Percentiles rank a stretch among this genome's conserved stretches.
Evolutionary conservation across 164 flowering plant genomes (phyloP).

Genomic region (Buxus sempervirens): DNA sequence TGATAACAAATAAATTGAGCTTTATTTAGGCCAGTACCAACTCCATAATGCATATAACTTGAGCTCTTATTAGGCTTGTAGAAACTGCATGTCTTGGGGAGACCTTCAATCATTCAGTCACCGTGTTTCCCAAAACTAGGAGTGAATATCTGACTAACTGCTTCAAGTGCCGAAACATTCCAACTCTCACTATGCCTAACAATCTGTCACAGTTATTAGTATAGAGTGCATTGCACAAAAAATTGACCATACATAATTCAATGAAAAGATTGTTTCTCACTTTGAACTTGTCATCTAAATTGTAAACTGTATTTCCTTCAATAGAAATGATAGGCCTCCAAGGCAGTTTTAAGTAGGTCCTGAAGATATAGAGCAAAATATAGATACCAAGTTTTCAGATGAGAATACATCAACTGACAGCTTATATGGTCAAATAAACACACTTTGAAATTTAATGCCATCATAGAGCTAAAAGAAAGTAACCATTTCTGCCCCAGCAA

Average conservation of each 20-base stretch:
- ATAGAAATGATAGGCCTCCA: slow-evolving; percentile 86
- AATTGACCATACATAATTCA: not conserved
- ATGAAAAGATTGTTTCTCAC: slow-evolving; percentile 33
- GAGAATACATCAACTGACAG: not conserved
- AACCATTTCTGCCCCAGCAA: not conserved
- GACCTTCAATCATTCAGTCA: slow-evolving; percentile 3
- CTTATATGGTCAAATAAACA: not conserved
- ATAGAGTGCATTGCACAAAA: slow-evolving; percentile 4
- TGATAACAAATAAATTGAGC: not conserved
- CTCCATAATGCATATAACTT: not conserved
- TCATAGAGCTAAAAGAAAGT: not conserved
- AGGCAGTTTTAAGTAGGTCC: slow-evolving; percentile 86
- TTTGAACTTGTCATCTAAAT: slow-evolving; percentile 50
- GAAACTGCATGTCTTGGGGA: not conserved
- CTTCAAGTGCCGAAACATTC: slow-evolving; percentile 80
- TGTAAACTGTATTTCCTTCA: slow-evolving; percentile 78
- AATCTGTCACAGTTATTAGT: slow-evolving; percentile 39
- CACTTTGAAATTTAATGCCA: not conserved
- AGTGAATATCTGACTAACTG: slow-evolving; percentile 81
- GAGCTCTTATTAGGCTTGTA: not conserved
- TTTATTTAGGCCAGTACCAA: not conserved
- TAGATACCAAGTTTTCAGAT: slow-evolving; percentile 4
- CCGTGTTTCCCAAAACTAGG: slow-evolving; percentile 29
- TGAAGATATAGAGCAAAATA: slow-evolving; percentile 27
- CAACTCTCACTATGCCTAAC: slow-evolving; percentile 87